phyloP scores from a whole-genome alignment of 805 yeast species.

The Ogataea nonfermentans region DNA sequence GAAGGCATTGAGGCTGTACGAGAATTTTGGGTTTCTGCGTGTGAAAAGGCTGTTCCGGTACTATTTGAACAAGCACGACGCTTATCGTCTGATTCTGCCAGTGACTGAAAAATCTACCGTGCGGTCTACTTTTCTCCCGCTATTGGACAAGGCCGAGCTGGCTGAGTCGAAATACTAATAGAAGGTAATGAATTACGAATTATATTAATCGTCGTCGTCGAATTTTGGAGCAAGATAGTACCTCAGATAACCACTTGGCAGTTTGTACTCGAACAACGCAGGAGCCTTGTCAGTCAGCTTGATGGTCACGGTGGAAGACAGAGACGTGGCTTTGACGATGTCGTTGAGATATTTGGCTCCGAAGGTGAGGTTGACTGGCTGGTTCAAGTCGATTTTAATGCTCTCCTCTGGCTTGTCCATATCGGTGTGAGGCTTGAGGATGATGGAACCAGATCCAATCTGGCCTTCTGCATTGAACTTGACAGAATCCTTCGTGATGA shows the following conservation, averaged over 20 bases:
- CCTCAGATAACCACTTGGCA: slow-evolving; percentile 89
- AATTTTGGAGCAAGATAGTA: slow-evolving; percentile 98
- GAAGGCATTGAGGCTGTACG: slow-evolving; percentile 36
- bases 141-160: slow-evolving; percentile 20
- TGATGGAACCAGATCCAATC: slow-evolving; percentile 82
- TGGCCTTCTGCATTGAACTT: slow-evolving; percentile 90
- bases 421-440: slow-evolving; percentile 79
- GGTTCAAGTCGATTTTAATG: slow-evolving; percentile 72
- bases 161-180: slow-evolving; percentile 27
- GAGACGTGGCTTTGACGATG: slow-evolving; percentile 85
- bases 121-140: slow-evolving; percentile 53
- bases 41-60: slow-evolving; percentile 70
- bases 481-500: slow-evolving; percentile 89
- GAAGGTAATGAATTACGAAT: neutral
- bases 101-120: slow-evolving; percentile 56
- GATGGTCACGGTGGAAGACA: slow-evolving; percentile 74
- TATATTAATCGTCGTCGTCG: slow-evolving; percentile 75
- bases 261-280: slow-evolving; percentile 87
- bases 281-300: slow-evolving; percentile 90
- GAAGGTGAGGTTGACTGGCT: slow-evolving; percentile 85
- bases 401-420: slow-evolving; percentile 77
- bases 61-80: slow-evolving; percentile 91
- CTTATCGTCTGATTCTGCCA: slow-evolving; percentile 83
- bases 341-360: slow-evolving; percentile 90
- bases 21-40: slow-evolving; percentile 38